Conservation (phyloP, 83 land plant genomes). For the Thuja plicata region DNA sequence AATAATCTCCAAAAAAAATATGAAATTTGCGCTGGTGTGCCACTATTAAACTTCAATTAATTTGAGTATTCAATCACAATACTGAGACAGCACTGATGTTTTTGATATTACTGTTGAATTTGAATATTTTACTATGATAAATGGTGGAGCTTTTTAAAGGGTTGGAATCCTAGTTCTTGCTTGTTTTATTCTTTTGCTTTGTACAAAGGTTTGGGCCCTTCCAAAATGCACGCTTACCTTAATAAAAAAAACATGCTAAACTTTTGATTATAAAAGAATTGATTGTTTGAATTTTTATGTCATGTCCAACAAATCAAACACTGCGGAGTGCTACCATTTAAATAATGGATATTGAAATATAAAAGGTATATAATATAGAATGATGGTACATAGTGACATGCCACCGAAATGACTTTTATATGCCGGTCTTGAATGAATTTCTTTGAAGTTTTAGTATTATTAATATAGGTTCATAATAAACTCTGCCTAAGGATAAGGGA, state of each 20-base stretch:
- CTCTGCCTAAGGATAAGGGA: not conserved
- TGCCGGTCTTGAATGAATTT: not conserved
- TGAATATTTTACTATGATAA: not conserved
- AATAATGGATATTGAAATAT: not conserved
- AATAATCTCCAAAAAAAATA: not conserved
- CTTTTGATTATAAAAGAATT: too few relatives aligned
- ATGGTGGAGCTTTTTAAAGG: not conserved
- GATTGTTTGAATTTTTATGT: not conserved
- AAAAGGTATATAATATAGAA: not conserved
- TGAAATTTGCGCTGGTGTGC: not conserved
- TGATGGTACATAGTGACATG: not conserved
- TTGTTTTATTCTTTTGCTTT: too few relatives aligned
- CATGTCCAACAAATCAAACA: not conserved
- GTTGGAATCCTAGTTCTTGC: too few relatives aligned
- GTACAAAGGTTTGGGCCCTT: not conserved
- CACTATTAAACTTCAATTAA: not conserved
- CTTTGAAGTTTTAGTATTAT: too few relatives aligned
- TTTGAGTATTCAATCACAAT: not conserved
- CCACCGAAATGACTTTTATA: not conserved
- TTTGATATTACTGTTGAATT: not conserved
- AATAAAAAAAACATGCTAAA: too few relatives aligned
- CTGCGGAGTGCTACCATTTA: not conserved
- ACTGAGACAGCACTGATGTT: not conserved
- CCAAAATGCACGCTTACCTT: too few relatives aligned
- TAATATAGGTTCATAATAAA: not conserved